Evolutionary conservation across 345 rosid species (phyloP).

Genomic region (Moricandia moricandioides): DNA sequence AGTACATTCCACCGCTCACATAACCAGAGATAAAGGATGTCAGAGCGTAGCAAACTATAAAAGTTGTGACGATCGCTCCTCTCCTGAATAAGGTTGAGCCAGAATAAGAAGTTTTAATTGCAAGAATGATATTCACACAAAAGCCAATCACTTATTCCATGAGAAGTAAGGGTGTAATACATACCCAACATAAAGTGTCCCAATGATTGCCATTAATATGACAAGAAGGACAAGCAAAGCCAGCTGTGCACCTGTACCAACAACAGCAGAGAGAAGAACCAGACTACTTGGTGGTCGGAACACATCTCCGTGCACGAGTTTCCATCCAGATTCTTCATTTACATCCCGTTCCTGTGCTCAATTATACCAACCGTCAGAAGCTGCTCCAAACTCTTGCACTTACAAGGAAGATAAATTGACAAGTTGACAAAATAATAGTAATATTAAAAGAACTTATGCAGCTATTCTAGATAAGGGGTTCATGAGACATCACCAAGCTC

Average conservation of each 20-base stretch:
- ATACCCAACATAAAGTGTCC: conserved; percentile 91
- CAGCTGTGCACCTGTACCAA: conserved; percentile 96
- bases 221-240: conserved; percentile 90
- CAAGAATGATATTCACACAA: conserved; percentile 4
- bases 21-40: conserved; percentile 93
- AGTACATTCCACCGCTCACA: conserved; percentile 97
- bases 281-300: conserved; percentile 72
- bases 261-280: conserved; percentile 84
- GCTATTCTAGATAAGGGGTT: neutral
- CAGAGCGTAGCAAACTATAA: conserved; percentile 90
- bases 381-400: neutral
- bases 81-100: conserved; percentile 27
- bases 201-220: conserved; percentile 87
- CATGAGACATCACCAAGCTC: conserved; percentile 60
- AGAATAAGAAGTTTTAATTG: neutral
- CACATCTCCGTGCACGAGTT: conserved; percentile 98
- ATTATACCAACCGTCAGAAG: conserved; percentile 17
- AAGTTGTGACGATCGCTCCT: conserved; percentile 48
- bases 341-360: conserved; percentile 85
- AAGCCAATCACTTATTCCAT: neutral
- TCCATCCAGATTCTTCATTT: conserved; percentile 98
- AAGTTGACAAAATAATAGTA: conserved; percentile 1
- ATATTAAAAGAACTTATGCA: conserved; percentile 1
- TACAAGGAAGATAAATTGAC: neutral
- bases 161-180: conserved; percentile 25